These are phyloP conservation scores for Phlyctochytrium planicorne DNA, from an alignment of 192 early-diverging fungal species.

Conservation along the genomic window DNA sequence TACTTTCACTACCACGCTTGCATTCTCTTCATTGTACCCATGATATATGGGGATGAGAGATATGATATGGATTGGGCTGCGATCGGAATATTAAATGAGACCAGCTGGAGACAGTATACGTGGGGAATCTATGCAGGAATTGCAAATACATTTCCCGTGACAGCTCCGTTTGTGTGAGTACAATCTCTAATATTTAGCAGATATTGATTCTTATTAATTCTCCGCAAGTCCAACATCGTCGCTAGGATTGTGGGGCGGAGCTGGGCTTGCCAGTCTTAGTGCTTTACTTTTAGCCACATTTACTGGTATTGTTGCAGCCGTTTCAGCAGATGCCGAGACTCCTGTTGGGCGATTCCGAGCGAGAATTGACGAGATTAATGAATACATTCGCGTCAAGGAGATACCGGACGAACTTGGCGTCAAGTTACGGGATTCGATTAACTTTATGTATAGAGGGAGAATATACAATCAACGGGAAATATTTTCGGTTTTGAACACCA, in stretches of 20 bases:
- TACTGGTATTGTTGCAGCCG: slow-evolving; percentile 42
- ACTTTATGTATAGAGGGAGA: not conserved
- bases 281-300: slow-evolving; percentile 27
- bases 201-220: too few species aligned
- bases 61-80: not conserved
- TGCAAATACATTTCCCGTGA: slow-evolving; percentile 22
- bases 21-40: slow-evolving; percentile 9
- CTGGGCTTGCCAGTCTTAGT: not conserved
- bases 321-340: slow-evolving; percentile 39
- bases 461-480: not conserved
- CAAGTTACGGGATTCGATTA: not conserved
- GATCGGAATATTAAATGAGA: not conserved
- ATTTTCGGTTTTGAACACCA: not conserved
- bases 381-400: slow-evolving; percentile 44
- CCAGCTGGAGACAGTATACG: slow-evolving; percentile 1
- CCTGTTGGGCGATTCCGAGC: slow-evolving; percentile 37
- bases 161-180: too few species aligned
- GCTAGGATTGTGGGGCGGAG: slow-evolving; percentile 5
- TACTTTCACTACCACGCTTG: slow-evolving; percentile 18
- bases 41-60: not conserved
- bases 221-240: slow-evolving; percentile 9
- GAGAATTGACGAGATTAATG: slow-evolving; percentile 47
- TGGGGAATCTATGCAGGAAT: slow-evolving; percentile 12
- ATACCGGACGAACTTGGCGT: slow-evolving; percentile 6
- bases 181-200: slow-evolving; percentile 1